Evolutionary conservation across 2,329 filamentous ascomycete genomes (phyloP), one percentile per base, ranked within the genome.

Genomic region (Paraphoma chrysanthemicola): DNA sequence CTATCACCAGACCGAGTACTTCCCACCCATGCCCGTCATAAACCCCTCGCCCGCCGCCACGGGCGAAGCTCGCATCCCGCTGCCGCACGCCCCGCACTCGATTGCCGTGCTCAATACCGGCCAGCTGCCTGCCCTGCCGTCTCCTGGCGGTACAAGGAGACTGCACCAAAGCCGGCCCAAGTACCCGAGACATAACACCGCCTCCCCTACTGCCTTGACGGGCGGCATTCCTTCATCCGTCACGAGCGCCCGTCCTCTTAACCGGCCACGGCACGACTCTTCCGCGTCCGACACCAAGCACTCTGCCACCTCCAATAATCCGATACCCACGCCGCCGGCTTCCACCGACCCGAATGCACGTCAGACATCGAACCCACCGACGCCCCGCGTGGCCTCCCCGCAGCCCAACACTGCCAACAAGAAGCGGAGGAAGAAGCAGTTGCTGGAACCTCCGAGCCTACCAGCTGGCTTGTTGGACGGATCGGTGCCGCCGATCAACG

Each of bases 401-500:
- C 78, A 78, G 29, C 80, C 80, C 11, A 38, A 38, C 16, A 46
- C 11, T 8, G 69, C 66, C 11, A 88, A 86, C 67, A 77, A 73
- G 29, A 76, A 73, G 29, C 79, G 81, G 17, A 79, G 78, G 44
- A 76, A 79, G 56, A 71, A 81, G 1, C 81, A 75, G 56, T 71
- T 71, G 45, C 60, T 64, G 47, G 73, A 70, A 54, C 45, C 68
- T 11, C 71, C 68, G 48, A 73, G 72, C 36, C 71, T 90, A 57
- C 84, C 85, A 28, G 82, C 88, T 4, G 88, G 86, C 30, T 64
- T 76, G 33, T 84, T 96, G 29, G 92, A 94, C 65, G 90, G 89
- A 51, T 88, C 88, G 1, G 92, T 98, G 0, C 95, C 95, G 7
- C 94, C 95, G 1, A 98, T 99, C 79, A 98, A 96, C 67, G 93